A percentile compares a stretch with the other conserved stretches of the same genome.
Evolutionary conservation across 2,329 filamentous ascomycete species (phyloP).

Genomic region (Xylaria hypoxylon): DNA sequence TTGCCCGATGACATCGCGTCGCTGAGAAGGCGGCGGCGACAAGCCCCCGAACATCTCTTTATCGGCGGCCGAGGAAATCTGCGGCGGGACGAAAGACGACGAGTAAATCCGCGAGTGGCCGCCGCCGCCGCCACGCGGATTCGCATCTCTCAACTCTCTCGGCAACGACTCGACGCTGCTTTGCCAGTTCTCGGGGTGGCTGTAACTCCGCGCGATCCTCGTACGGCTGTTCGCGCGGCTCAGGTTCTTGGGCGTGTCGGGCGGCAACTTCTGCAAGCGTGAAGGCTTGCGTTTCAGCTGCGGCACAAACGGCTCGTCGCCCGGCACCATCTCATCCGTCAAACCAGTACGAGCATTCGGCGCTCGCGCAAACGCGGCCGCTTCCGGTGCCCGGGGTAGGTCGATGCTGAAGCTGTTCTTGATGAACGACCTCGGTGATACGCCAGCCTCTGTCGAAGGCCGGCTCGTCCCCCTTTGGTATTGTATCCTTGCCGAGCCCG

Average conservation of each 20-base stretch:
- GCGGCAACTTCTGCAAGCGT: slow-evolving; percentile 64
- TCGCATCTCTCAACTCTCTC: slow-evolving; percentile 47
- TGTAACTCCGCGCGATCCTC: slow-evolving; percentile 61
- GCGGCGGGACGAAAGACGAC: slow-evolving; percentile 57
- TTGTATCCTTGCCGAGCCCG: slow-evolving; percentile 59
- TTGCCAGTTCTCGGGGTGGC: slow-evolving; percentile 57
- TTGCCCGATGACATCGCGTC: slow-evolving; percentile 62
- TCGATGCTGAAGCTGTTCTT: slow-evolving; percentile 59
- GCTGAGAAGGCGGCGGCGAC: slow-evolving; percentile 62
- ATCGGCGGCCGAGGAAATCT: slow-evolving; percentile 59
- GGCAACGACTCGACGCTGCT: slow-evolving; percentile 52
- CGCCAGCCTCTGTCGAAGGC: slow-evolving; percentile 49
- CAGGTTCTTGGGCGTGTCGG: slow-evolving; percentile 44
- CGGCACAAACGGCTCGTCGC: slow-evolving; percentile 69
- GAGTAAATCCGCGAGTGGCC: slow-evolving; percentile 59
- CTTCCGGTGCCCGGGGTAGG: slow-evolving; percentile 56
- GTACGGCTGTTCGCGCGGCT: slow-evolving; percentile 53
- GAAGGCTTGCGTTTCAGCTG: slow-evolving; percentile 65
- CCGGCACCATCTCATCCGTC: slow-evolving; percentile 70
- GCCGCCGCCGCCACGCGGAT: slow-evolving; percentile 43
- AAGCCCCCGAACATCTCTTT: slow-evolving; percentile 58
- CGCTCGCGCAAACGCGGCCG: slow-evolving; percentile 67
- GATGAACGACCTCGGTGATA: slow-evolving; percentile 52
- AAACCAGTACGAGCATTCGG: slow-evolving; percentile 72
- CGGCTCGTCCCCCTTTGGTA: slow-evolving; percentile 57